Percentiles rank a stretch among this genome's conserved stretches.
These are phyloP conservation scores for Blastobotrys arbuscula DNA, from an alignment of 1,139 yeast species.

Conservation along the genomic window DNA sequence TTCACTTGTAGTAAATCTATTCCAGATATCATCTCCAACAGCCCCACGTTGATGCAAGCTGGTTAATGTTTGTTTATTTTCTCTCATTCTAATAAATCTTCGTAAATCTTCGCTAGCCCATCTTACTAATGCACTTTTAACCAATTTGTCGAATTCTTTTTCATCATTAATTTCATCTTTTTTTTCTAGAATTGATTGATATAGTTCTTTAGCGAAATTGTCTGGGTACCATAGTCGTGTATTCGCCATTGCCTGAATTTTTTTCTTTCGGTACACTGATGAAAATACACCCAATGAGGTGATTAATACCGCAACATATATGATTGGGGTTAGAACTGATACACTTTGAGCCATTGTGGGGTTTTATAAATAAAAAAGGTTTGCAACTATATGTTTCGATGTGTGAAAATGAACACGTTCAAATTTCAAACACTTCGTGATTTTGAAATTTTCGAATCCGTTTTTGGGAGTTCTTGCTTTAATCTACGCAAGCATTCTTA, in stretches of 20 bases:
- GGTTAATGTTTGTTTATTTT: constrained; percentile 60
- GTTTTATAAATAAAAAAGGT: too few species aligned
- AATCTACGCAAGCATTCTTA: too few species aligned
- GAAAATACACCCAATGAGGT: constrained; percentile 73
- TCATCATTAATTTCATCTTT: constrained; percentile 37
- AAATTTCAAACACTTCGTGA: too few species aligned
- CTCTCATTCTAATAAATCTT: constrained; percentile 65
- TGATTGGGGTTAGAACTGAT: constrained; percentile 80
- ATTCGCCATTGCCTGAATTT: constrained; percentile 43
- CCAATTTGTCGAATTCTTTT: constrained; percentile 71
- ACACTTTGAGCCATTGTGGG: constrained; percentile 42
- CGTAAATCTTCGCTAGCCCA: constrained; percentile 71
- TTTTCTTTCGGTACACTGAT: constrained; percentile 58
- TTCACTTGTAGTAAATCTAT: constrained; percentile 70
- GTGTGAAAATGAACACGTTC: too few species aligned
- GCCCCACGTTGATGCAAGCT: constrained; percentile 80
- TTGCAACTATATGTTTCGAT: too few species aligned
- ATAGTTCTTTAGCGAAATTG: constrained; percentile 61
- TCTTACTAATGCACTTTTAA: constrained; percentile 77
- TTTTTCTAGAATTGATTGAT: constrained; percentile 51
- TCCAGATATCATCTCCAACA: constrained; percentile 83
- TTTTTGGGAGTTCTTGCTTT: too few species aligned
- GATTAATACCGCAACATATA: constrained; percentile 68
- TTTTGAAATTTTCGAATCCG: too few species aligned
- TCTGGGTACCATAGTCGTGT: constrained; percentile 67